These are phyloP conservation scores for Trichoderma sp. DNA, from an alignment of 2,329 filamentous ascomycete genomes.

Conservation along the genomic window DNA sequence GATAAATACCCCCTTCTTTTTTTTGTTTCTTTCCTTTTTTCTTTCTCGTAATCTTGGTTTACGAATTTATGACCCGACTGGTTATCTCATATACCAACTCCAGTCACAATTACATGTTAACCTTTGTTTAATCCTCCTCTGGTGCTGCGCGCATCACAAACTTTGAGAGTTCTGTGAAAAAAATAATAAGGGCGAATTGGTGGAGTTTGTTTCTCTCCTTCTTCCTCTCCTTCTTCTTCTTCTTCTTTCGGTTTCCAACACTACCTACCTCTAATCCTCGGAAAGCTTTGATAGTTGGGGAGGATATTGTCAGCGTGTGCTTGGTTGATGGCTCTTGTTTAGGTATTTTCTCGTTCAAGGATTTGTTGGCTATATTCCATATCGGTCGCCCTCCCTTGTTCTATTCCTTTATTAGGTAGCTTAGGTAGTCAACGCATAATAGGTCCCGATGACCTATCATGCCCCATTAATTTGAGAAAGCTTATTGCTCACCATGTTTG, in stretches of 20 bases:
- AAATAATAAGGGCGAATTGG: neutral
- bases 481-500: neutral
- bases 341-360: neutral
- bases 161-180: neutral
- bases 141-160: neutral
- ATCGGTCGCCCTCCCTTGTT: neutral
- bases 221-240: neutral
- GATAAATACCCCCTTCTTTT: neutral
- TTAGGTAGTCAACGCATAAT: neutral
- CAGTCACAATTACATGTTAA: neutral
- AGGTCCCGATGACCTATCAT: neutral
- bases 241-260: neutral
- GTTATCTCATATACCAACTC: constrained; percentile 1
- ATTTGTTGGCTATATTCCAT: neutral
- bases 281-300: neutral
- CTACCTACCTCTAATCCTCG: neutral
- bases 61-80: constrained; percentile 16
- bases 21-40: neutral
- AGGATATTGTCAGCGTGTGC: neutral
- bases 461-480: neutral
- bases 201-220: neutral
- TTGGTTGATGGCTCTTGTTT: neutral
- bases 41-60: neutral
- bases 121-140: neutral
- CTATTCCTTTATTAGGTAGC: too few species aligned